These are phyloP conservation scores for Lactifluus piperatus DNA, from an alignment of 768 basidiomycete species.

Conservation along the genomic window DNA sequence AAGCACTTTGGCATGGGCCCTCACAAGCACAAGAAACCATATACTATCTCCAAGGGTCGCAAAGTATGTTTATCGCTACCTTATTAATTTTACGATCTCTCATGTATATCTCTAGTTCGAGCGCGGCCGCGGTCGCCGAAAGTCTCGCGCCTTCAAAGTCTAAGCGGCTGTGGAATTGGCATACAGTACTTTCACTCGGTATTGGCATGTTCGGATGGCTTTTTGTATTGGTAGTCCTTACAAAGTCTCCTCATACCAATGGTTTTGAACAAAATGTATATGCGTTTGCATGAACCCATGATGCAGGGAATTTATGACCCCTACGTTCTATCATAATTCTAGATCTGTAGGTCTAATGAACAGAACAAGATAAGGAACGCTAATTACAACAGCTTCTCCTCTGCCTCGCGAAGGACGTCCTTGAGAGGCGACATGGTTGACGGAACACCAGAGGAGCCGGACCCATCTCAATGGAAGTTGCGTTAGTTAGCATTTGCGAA, in stretches of 20 bases:
- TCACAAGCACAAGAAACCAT: slow-evolving; percentile 98
- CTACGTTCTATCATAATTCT: background rate
- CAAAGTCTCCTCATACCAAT: slow-evolving; percentile 1
- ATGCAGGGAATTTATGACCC: background rate
- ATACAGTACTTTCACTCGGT: slow-evolving; percentile 23
- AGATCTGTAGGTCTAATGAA: background rate
- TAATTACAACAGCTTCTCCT: slow-evolving; percentile 12
- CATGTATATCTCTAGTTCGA: slow-evolving; percentile 57
- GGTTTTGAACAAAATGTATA: slow-evolving; percentile 15
- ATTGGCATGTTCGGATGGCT: slow-evolving; percentile 22
- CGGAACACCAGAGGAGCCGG: background rate
- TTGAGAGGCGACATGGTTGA: slow-evolving; percentile 15
- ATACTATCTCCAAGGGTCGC: slow-evolving; percentile 92
- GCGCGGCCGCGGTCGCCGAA: slow-evolving; percentile 96
- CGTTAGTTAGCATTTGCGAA: background rate
- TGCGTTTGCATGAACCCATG: slow-evolving; percentile 9
- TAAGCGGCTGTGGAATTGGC: slow-evolving; percentile 40
- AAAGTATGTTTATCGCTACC: slow-evolving; percentile 44
- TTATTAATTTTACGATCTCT: no score
- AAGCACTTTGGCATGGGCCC: slow-evolving; percentile 99
- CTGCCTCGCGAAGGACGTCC: slow-evolving; percentile 1
- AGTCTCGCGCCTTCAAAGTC: slow-evolving; percentile 95
- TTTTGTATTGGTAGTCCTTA: slow-evolving; percentile 22
- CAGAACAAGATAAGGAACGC: background rate
- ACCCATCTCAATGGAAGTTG: background rate